Evolutionary conservation across 768 basidiomycete genomes (phyloP), one percentile per base, ranked within the genome.

Genomic region (Psilocybe cyanescens): DNA sequence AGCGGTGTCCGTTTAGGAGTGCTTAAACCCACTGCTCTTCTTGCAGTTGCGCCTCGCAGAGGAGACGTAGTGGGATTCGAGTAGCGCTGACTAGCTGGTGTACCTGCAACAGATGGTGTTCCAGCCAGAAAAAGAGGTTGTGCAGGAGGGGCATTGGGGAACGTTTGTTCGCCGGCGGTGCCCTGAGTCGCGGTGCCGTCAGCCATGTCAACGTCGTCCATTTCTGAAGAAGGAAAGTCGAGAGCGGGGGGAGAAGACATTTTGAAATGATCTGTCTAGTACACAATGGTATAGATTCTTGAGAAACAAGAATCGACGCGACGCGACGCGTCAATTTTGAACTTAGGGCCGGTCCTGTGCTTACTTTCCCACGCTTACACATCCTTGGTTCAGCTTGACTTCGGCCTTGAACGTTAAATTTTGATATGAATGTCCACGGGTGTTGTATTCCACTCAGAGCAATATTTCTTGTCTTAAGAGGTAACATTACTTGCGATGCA

Each of bases 161-260:
- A 75, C 3, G 78, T 76, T 60, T 81, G 78, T 14, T 72, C 75
- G 29, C 59, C 67, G n/a, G 69, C 70, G 48, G 66, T 72, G 5
- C 56, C 62, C n/a, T 14, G 30, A 8, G 58, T 66, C 17, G 69
- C 69, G 44, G 66, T 73, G 4, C 53, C 63, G 19, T 68, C 65
- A 14, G 62, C 58, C 71, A 72, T 72, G 11, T 84, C 76, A 31
- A 83, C 75, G 70, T 72, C 69, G 44, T 81, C 82, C 62, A 77
- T 67, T 55, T 88, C 88, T 4, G 86, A 88, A 1, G 86, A 79
- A 3, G 87, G 87, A 68, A 88, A 88, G 65, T 89, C 86, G 41
- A 88, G 72, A 35, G 81, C 77, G 17, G 86, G 86, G 28, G 86
- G 87, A 45, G 86, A 89, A 7, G 87, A 88, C 87, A 89, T 89